Base-by-base conservation (phyloP, 2,329 filamentous ascomycete genomes). In the Boeremia lycopersici region DNA sequence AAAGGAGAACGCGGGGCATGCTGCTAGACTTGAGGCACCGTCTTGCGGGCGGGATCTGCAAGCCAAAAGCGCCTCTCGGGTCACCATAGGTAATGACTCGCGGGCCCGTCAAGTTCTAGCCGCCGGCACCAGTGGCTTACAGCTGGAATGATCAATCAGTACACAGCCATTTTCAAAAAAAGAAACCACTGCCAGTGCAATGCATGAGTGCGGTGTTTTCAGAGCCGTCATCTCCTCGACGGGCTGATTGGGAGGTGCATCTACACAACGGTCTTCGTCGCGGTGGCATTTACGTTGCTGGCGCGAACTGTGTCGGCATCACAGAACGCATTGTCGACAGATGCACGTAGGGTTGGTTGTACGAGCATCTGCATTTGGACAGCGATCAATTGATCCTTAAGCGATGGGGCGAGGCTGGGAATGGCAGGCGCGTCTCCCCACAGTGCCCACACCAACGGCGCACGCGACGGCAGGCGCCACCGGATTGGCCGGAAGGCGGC, bases 401-500 rank as follows among this genome's bases (percentile, higher is more conserved):
- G 19, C 19, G 19, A 23, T 23, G 19, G 5, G 19, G 17, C 11
- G 23, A 46, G 28, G 31, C 26, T 39, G 39, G 31, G 12, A 31
- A 30, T 29, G 47, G 34, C 33, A 42, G 31, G 12, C 53, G 42
- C 45, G 29, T 40, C 47, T 35, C 26, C 47, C 42, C 39, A 50
- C 34, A 25, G 39, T 35, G 17, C 47, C 42, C 39, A 50, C 34
- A 25, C 19, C 34, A 35, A 31, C 26, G 29, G 29, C 35, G 46
- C 52, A 55, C 42, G 52, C 52, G 52, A 46, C 41, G 42, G 17
- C 30, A 28, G 17, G 10, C 31, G 47, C 36, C 30, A 30, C 41
- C 46, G 50, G 59, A 65, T 64, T 65, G 59, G 63, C 40, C 62
- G 59, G 62, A 59, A 52, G 51, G 15, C 11, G 47, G 45, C 61